phyloP scores from a whole-genome alignment of 345 rosid species.

The Melaleuca quinquenervia region DNA sequence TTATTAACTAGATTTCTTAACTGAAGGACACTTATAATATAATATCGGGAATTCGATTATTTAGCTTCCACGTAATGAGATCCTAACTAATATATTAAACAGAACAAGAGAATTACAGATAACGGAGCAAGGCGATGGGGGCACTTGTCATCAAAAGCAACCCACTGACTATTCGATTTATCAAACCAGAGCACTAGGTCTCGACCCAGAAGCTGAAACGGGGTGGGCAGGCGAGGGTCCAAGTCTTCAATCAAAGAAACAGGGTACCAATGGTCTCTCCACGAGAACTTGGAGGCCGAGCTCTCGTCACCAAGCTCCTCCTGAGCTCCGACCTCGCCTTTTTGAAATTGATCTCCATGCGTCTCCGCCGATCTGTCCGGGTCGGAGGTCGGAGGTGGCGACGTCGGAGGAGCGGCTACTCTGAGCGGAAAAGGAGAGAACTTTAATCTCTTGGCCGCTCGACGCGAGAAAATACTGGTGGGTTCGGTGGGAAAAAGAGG shows the following conservation, averaged over 20 bases:
- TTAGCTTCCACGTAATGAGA: neutral
- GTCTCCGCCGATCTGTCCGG: neutral
- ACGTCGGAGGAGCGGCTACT: constrained; percentile 55
- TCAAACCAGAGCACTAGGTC: constrained; percentile 96
- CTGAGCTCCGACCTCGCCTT: constrained; percentile 18
- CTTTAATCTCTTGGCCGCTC: neutral
- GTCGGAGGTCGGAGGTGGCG: constrained; percentile 25
- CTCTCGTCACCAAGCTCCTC: constrained; percentile 47
- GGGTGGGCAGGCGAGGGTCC: constrained; percentile 65
- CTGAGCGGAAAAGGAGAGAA: constrained; percentile 13
- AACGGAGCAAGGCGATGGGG: constrained; percentile 95
- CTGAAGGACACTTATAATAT: neutral
- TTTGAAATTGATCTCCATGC: constrained; percentile 1
- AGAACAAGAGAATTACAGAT: constrained; percentile 41
- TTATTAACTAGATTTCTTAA: neutral
- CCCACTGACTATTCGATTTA: constrained; percentile 48
- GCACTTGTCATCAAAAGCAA: constrained; percentile 87
- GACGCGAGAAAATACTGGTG: neutral
- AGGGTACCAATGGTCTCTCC: constrained; percentile 99
- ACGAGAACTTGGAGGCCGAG: constrained; percentile 48
- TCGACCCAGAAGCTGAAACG: constrained; percentile 90
- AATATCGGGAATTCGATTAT: neutral
- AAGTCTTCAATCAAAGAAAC: constrained; percentile 83
- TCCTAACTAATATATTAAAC: neutral
- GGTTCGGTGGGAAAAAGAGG: constrained; percentile 5